A percentile compares a stretch with the other conserved stretches of the same genome.
These are phyloP conservation scores for Stellera chamaejasme DNA, from an alignment of 345 rosid species.

Conservation along the genomic window DNA sequence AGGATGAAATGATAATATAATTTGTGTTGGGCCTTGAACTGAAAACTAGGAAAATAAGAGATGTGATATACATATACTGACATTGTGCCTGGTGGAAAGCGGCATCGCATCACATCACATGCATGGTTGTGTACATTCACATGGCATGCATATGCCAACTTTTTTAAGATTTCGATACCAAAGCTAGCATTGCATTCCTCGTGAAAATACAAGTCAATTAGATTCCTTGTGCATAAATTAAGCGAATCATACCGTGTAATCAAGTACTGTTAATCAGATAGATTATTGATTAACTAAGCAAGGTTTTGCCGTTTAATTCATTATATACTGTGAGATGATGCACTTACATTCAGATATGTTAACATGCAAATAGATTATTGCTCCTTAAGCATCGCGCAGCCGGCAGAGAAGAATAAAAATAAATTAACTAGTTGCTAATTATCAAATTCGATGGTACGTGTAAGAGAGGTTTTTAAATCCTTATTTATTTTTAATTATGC, in stretches of 20 bases:
- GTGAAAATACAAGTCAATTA: constrained; percentile 28
- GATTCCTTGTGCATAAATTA: constrained; percentile 31
- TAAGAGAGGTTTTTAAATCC: too few relatives aligned
- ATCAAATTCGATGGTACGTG: too few relatives aligned
- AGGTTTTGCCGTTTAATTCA: too few relatives aligned
- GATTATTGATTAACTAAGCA: too few relatives aligned
- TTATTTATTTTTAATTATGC: too few relatives aligned
- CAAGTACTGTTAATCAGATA: neutral
- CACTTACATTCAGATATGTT: neutral
- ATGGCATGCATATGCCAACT: constrained; percentile 7
- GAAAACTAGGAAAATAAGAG: too few relatives aligned
- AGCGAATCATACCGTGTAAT: constrained; percentile 10
- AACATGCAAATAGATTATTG: constrained; percentile 12
- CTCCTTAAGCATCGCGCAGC: constrained; percentile 17
- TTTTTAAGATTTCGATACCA: neutral
- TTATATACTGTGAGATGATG: too few relatives aligned
- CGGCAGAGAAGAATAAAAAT: constrained; percentile 22
- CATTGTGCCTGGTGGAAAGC: too few relatives aligned
- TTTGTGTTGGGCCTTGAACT: too few relatives aligned
- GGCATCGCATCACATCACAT: neutral
- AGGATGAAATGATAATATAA: too few relatives aligned
- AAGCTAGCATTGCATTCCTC: constrained; percentile 11
- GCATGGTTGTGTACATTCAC: constrained; percentile 21
- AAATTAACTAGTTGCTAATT: constrained; percentile 14
- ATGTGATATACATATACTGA: too few relatives aligned